Evolutionary conservation across 441 rosid species (phyloP), one percentile per base, ranked within the genome.

Genomic region (Metrosideros polymorpha): DNA sequence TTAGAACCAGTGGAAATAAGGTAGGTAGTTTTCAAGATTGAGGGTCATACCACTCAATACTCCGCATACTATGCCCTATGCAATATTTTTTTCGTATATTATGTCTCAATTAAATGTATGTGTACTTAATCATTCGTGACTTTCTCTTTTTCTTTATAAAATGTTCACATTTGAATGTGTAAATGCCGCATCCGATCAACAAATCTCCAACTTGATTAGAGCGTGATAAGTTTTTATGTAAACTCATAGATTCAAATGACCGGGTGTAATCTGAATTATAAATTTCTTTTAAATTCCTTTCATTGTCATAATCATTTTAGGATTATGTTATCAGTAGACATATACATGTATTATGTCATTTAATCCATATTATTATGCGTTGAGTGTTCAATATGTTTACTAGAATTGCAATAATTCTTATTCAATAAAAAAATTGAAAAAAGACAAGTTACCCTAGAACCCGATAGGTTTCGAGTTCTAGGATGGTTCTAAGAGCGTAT

Each of bases 41-140:
- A 47, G 50, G 12, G 13, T 10, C 50, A 13, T 59, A 6, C 15
- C 35, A 59, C 19, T 30, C 2, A 0, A 59, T 59, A 0, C 22
- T 29, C 1, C 4, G 5, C 12, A 2, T 61, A 7, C 1, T 7
- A 6, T 30, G 7, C 12, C 75, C 1, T 4, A 6, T 25, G 25
- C 6, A 10, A 7, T 25, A 55, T 55, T 55, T 13, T 3, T 3
- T n/a, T n/a, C n/a, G 3, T 7, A 17, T 0, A 8, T 0, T 30
- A 30, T 17, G 6, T 17, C 24, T 30, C 30, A 61, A 30, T 61
- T 2, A 9, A 30, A 30, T 7, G 5, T 17, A 4, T 30, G 39
- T 17, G 42, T 9, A 2, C 32, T n/a, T 27, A 12, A 1, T 27
- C 13, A 56, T 27, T 56, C 6, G 12, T 12, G 32, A 27, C 63